phyloP scores from a whole-genome alignment of 2,329 filamentous ascomycete genomes.

The Aspergillus cejpii region DNA sequence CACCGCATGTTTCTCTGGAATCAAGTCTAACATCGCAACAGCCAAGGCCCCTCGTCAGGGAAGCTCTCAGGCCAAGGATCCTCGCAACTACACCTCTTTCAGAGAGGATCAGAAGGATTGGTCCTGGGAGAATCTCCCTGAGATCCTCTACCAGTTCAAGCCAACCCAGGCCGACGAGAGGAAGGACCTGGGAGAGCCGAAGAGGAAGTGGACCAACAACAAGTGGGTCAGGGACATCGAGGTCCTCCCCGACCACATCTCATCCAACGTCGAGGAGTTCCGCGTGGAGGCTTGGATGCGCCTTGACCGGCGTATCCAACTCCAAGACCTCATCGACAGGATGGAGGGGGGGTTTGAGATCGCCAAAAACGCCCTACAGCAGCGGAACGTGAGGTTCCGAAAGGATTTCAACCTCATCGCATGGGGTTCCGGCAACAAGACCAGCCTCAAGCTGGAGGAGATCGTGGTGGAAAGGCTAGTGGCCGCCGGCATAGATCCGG shows the following conservation, averaged over 20 bases:
- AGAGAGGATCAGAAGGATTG: slow-evolving; percentile 16
- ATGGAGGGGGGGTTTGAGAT: slow-evolving; percentile 21
- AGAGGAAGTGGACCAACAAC: slow-evolving; percentile 12
- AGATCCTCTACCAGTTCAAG: slow-evolving; percentile 20
- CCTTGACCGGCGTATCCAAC: slow-evolving; percentile 23
- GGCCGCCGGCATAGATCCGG: slow-evolving; percentile 5
- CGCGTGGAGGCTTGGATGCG: slow-evolving; percentile 31
- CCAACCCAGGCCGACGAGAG: slow-evolving; percentile 2
- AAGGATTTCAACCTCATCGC: slow-evolving; percentile 21
- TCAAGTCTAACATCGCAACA: neutral
- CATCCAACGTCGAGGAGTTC: slow-evolving; percentile 27
- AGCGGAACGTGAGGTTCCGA: slow-evolving; percentile 23
- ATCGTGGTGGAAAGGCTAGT: slow-evolving; percentile 7
- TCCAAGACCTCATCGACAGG: slow-evolving; percentile 24
- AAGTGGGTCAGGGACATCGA: slow-evolving; percentile 14
- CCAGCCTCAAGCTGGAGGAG: slow-evolving; percentile 12
- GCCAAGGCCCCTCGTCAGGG: slow-evolving; percentile 10
- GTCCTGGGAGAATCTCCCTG: slow-evolving; percentile 19
- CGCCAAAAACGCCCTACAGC: slow-evolving; percentile 24
- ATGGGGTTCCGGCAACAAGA: slow-evolving; percentile 23
- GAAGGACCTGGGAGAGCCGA: neutral
- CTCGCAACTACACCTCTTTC: slow-evolving; percentile 10
- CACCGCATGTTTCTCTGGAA: neutral
- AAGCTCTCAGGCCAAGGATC: slow-evolving; percentile 7
- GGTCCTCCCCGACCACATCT: slow-evolving; percentile 27